Conservation (phyloP, 495 filamentous ascomycete species). For the Penicillium cinerascens region DNA sequence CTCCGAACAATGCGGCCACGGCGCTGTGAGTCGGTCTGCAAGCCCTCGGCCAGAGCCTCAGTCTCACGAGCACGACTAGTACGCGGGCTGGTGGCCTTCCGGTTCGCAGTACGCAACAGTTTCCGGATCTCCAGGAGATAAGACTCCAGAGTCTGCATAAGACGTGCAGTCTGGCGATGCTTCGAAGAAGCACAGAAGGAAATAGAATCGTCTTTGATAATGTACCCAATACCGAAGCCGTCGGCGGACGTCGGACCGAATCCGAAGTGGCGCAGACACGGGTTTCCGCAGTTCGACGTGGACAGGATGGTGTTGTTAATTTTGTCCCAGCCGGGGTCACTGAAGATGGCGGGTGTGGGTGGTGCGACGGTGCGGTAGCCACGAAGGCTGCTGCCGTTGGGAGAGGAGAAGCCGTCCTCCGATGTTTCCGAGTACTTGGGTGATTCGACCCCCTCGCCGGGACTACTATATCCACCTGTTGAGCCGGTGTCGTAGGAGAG, state of each 20-base stretch:
- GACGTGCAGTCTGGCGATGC: constrained; percentile 86
- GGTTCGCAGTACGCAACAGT: constrained; percentile 64
- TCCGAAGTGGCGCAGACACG: constrained; percentile 91
- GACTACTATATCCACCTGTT: constrained; percentile 49
- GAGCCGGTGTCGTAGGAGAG: constrained; percentile 57
- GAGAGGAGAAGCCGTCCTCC: constrained; percentile 39
- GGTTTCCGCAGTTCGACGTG: constrained; percentile 98
- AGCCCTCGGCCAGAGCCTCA: constrained; percentile 50
- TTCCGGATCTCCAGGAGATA: constrained; percentile 90
- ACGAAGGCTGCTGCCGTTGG: constrained; percentile 30
- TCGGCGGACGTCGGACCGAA: constrained; percentile 94
- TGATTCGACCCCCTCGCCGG: constrained; percentile 51
- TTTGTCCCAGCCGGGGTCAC: constrained; percentile 87
- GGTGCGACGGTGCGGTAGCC: constrained; percentile 27
- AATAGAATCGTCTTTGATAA: constrained; percentile 94
- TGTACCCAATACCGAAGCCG: constrained; percentile 97
- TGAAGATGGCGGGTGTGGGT: constrained; percentile 76
- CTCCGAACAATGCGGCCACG: constrained; percentile 46
- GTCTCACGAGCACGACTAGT: constrained; percentile 65
- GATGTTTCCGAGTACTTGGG: constrained; percentile 49
- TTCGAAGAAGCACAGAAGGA: constrained; percentile 90
- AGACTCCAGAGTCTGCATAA: constrained; percentile 81
- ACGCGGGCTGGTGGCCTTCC: constrained; percentile 49
- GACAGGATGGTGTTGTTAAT: constrained; percentile 92
- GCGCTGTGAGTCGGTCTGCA: constrained; percentile 38